phyloP scores from a whole-genome alignment of 1,139 yeast species.

The Kodamaea sp. region DNA sequence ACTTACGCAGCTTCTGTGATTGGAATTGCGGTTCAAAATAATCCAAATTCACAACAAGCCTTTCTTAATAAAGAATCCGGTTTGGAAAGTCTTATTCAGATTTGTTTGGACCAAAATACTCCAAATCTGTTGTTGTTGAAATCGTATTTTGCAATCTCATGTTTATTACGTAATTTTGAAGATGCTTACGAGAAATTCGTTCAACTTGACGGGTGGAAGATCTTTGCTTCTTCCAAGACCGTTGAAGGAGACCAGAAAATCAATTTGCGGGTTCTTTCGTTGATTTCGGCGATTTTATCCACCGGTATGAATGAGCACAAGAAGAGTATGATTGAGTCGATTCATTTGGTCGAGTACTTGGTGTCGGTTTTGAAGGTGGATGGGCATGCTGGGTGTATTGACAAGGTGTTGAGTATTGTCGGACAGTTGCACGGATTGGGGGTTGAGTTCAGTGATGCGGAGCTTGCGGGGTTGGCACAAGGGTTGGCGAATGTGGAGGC shows the following conservation, averaged over 20 bases:
- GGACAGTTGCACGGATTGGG: constrained; percentile 45
- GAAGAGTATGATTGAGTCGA: constrained; percentile 37
- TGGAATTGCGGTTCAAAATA: constrained; percentile 93
- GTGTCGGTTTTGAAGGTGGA: constrained; percentile 36
- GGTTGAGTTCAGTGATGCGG: constrained; percentile 45
- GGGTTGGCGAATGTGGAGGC: constrained; percentile 42
- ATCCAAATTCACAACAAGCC: constrained; percentile 67
- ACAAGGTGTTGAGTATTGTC: constrained; percentile 56
- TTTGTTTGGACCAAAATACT: constrained; percentile 29
- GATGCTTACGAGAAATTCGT: constrained; percentile 55
- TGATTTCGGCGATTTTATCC: constrained; percentile 55
- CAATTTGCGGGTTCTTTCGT: constrained; percentile 52
- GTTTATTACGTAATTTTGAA: constrained; percentile 67
- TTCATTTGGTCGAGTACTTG: constrained; percentile 37
- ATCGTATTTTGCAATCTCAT: constrained; percentile 74
- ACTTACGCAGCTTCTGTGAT: constrained; percentile 67
- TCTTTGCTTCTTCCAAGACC: constrained; percentile 18
- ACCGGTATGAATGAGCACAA: constrained; percentile 44
- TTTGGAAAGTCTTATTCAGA: constrained; percentile 39
- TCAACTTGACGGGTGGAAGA: constrained; percentile 60
- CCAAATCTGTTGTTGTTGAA: constrained; percentile 48
- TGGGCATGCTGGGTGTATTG: constrained; percentile 51
- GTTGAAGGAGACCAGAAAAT: constrained; percentile 30
- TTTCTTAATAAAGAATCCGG: constrained; percentile 52
- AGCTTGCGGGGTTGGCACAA: constrained; percentile 37